These are phyloP conservation scores for Fusarium sp. DNA, from an alignment of 2,329 filamentous ascomycete genomes.

Conservation along the genomic window DNA sequence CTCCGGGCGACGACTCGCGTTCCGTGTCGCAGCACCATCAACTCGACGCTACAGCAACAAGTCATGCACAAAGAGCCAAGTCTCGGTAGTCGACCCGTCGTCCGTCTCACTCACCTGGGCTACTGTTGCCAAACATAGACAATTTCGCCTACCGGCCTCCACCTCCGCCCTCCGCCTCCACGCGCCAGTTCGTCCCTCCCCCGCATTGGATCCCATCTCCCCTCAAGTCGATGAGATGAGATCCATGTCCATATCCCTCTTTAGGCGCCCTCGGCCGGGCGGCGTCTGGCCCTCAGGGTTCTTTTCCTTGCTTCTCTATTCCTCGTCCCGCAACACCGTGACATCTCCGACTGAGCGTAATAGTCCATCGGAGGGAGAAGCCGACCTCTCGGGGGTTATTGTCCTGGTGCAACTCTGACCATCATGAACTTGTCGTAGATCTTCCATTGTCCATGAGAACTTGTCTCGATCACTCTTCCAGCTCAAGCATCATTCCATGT, in stretches of 20 bases:
- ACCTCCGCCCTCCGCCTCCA: conserved; percentile 2
- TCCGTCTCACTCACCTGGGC: not conserved
- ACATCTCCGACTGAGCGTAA: conserved; percentile 13
- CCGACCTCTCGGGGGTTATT: conserved; percentile 13
- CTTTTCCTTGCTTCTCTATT: conserved; percentile 2
- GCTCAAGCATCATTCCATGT: not conserved
- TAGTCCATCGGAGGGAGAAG: conserved; percentile 4
- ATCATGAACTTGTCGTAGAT: not conserved
- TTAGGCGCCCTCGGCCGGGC: conserved; percentile 9
- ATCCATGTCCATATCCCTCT: conserved; percentile 1
- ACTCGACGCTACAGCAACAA: not conserved
- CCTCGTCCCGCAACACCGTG: conserved; percentile 27
- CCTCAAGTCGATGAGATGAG: not conserved
- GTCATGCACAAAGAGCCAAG: conserved; percentile 7
- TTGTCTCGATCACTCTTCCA: not conserved
- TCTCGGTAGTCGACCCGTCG: conserved; percentile 1
- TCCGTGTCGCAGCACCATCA: not conserved
- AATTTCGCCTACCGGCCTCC: not conserved
- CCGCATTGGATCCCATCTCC: not conserved
- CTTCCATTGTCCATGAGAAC: not conserved
- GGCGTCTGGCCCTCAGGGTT: conserved; percentile 31
- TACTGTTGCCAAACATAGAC: not conserved
- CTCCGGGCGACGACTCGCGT: conserved; percentile 23
- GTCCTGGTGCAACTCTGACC: not conserved
- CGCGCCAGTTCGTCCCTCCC: conserved; percentile 1